These are phyloP conservation scores for button mushroom (Agaricus bisporus) DNA, from an alignment of 768 basidiomycete genomes.

Conservation along the genomic window DNA sequence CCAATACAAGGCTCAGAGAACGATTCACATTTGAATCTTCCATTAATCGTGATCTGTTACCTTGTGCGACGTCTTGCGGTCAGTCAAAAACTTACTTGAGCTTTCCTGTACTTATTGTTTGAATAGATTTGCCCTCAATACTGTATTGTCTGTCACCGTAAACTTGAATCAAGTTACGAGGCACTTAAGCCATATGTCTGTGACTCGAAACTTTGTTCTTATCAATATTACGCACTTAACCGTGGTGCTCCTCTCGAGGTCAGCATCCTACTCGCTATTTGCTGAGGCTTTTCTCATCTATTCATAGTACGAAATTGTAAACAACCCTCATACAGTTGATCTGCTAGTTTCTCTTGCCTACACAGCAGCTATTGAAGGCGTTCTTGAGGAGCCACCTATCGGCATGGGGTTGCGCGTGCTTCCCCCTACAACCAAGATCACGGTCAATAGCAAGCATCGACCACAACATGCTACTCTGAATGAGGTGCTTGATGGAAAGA, in stretches of 20 bases:
- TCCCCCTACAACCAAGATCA: constrained; percentile 19
- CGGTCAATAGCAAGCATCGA: not conserved
- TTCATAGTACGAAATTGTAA: constrained; percentile 59
- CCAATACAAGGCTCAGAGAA: constrained; percentile 33
- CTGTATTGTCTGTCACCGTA: constrained; percentile 72
- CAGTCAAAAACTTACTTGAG: constrained; percentile 11
- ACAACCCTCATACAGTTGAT: constrained; percentile 60
- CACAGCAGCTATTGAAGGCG: constrained; percentile 44
- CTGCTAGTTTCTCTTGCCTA: constrained; percentile 62
- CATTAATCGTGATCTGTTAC: constrained; percentile 59
- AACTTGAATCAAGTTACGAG: constrained; percentile 43
- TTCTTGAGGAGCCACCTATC: constrained; percentile 51
- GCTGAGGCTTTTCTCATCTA: not conserved
- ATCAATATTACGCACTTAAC: constrained; percentile 62
- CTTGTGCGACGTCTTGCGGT: constrained; percentile 59
- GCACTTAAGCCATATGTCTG: constrained; percentile 74
- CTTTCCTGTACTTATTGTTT: not conserved
- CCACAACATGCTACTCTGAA: not conserved
- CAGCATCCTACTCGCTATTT: constrained; percentile 10
- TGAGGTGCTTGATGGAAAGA: not conserved
- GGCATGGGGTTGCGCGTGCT: constrained; percentile 57
- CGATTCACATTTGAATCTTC: constrained; percentile 44
- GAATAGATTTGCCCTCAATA: constrained; percentile 57
- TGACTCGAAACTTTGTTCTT: constrained; percentile 56
- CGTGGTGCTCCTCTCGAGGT: constrained; percentile 66